Percentiles rank a stretch among this genome's conserved stretches.
Evolutionary conservation across 2,329 filamentous ascomycete genomes (phyloP).

Genomic region (Xylariaceae sp.): DNA sequence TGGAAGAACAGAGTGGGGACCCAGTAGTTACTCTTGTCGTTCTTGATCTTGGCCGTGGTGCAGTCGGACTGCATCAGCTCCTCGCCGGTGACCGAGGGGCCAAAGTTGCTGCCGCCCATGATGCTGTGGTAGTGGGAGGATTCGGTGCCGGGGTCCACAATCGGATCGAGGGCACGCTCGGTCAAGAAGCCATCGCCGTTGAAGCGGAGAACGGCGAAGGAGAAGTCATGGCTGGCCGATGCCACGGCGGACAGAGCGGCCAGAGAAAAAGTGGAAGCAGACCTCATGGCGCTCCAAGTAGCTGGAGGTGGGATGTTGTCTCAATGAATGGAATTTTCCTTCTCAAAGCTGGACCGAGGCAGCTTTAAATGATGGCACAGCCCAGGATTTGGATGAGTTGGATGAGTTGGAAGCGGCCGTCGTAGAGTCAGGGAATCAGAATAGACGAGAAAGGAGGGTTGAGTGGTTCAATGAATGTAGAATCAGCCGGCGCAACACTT

Average conservation of each 20-base stretch:
- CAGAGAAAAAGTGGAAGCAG: conserved; percentile 12
- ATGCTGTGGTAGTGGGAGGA: conserved; percentile 63
- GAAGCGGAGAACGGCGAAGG: conserved; percentile 65
- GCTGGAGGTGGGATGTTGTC: conserved; percentile 9
- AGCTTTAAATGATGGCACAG: conserved; percentile 6
- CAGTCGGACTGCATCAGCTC: conserved; percentile 55
- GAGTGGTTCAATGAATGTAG: conserved; percentile 17
- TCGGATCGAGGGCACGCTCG: conserved; percentile 57
- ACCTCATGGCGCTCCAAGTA: conserved; percentile 15
- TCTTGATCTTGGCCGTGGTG: conserved; percentile 60
- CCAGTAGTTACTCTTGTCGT: conserved; percentile 73
- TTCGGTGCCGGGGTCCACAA: conserved; percentile 52
- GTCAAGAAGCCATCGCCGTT: conserved; percentile 56
- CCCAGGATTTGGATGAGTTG: conserved; percentile 6
- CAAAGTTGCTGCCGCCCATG: conserved; percentile 63
- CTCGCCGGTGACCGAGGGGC: conserved; percentile 52
- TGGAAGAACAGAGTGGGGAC: conserved; percentile 63
- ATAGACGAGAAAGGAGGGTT: conserved; percentile 21
- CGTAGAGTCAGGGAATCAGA: conserved; percentile 18
- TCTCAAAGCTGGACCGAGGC: conserved; percentile 10
- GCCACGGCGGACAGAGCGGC: conserved; percentile 29
- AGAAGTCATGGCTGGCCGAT: conserved; percentile 35
- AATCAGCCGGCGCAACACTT: conserved; percentile 21
- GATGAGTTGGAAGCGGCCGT: conserved; percentile 9
- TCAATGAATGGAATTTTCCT: conserved; percentile 11